A percentile compares a stretch with the other conserved stretches of the same genome.
Evolutionary conservation across 768 basidiomycete species (phyloP).

Genomic region (Lentinus tigrinus): DNA sequence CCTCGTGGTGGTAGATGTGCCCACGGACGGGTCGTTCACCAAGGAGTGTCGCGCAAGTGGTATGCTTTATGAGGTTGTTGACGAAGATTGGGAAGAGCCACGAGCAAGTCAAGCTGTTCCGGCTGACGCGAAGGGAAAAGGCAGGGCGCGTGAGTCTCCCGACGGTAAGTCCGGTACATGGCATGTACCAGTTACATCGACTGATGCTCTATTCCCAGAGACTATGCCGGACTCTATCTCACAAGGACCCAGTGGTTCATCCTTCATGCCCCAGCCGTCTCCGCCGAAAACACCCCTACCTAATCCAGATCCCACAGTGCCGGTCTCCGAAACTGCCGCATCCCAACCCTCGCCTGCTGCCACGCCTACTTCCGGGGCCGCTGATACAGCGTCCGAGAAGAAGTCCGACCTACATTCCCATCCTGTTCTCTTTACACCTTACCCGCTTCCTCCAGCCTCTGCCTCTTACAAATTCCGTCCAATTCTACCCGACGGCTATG

Average conservation of each 20-base stretch:
- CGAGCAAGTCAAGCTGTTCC: constrained; percentile 3
- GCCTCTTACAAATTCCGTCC: constrained; percentile 67
- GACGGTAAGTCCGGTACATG: neutral
- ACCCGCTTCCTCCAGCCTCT: constrained; percentile 62
- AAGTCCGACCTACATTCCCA: constrained; percentile 32
- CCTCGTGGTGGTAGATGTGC: constrained; percentile 60
- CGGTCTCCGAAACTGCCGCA: constrained; percentile 19
- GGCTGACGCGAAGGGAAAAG: constrained; percentile 30
- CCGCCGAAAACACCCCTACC: constrained; percentile 33
- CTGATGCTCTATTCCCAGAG: neutral
- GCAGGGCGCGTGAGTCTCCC: constrained; percentile 17
- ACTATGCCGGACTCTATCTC: neutral
- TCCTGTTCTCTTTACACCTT: constrained; percentile 32
- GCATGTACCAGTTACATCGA: neutral
- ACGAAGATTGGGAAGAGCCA: constrained; percentile 61
- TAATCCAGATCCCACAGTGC: constrained; percentile 28
- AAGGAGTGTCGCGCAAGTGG: constrained; percentile 70
- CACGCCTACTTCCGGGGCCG: neutral
- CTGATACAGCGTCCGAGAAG: neutral
- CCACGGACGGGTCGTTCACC: constrained; percentile 40
- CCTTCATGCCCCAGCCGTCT: constrained; percentile 31
- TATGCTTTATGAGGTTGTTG: constrained; percentile 76
- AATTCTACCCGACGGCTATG: constrained; percentile 59
- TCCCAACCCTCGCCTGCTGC: constrained; percentile 5
- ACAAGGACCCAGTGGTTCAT: constrained; percentile 13